Base-by-base conservation (phyloP, 1,284 basidiomycete species). In the Cyathus pygmaeus region DNA sequence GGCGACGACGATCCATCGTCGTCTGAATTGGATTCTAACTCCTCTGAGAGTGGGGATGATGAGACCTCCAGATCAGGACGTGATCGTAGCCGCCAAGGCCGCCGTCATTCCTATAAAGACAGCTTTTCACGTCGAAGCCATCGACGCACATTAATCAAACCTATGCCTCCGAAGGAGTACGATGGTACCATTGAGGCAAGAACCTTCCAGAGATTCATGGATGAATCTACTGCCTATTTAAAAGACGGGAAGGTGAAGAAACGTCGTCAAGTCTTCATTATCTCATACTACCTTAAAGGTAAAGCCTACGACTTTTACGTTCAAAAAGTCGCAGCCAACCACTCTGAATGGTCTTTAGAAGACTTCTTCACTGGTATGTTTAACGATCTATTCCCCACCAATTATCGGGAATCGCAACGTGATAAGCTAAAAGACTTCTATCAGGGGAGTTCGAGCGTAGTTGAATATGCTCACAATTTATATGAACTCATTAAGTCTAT, bases 351-450 rank as follows among this genome's bases (percentile, higher is more conserved):
- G 75, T 58, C 44, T 2, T 27, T 76, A 10, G 30, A 65, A 4
- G 26, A 63, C 7, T 76, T 84, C 60, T 81, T 83, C 53, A 42
- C 61, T 1, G 80, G 65, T 6, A 54, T 85, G 3, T 85, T 81
- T 59, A 73, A 82, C 59, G 79, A 81, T 58, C 83, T 81, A 53
- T 85, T 85, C 71, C 81, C 79, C 0, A 56, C 75, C 0, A 70
- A 82, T 42, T 83, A 76, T 59, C 65, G 76, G 3, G 53, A 63
- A 17, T 58, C 67, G 41, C 71, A 73, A 55, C 41, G 69, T 0
- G 54, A 67, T 27, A 70, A 75, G 36, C 59, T 79, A 3, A 55
- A 60, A 24, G 53, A 55, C 2, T 61, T 50, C 26, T 56, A 33
- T 23, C 76, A 76, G 31, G 55, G 64, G 11, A 58, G 66, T 17